Evolutionary conservation across 768 basidiomycete genomes (phyloP).

Genomic region (Hemileccinum impolitum): DNA sequence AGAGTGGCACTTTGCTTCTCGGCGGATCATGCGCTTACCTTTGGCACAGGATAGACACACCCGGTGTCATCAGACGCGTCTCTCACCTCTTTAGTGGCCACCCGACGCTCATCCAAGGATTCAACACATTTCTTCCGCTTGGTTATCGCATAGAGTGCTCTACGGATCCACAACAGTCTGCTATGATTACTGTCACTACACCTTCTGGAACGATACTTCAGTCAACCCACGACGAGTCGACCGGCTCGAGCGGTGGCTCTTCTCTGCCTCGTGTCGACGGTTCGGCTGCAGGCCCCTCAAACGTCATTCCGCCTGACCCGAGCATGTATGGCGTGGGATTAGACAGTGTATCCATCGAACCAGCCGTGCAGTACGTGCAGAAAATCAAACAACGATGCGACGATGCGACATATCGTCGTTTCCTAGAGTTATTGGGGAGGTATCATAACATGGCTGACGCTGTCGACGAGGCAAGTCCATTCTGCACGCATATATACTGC

Average conservation of each 20-base stretch:
- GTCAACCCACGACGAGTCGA: conserved; percentile 45
- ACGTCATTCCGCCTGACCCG: conserved; percentile 17
- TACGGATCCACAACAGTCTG: conserved; percentile 56
- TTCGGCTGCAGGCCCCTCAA: conserved; percentile 6
- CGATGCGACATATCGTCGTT: conserved; percentile 79
- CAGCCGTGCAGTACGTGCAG: conserved; percentile 92
- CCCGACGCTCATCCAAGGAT: conserved; percentile 89
- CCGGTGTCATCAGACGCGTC: conserved; percentile 94
- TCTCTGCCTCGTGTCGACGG: conserved; percentile 24
- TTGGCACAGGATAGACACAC: conserved; percentile 82
- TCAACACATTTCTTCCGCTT: conserved; percentile 94
- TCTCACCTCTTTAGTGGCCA: conserved; percentile 91
- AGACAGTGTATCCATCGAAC: conserved; percentile 54
- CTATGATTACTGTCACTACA: conserved; percentile 74
- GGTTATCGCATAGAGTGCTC: conserved; percentile 92
- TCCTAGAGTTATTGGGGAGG: conserved; percentile 69
- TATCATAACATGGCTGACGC: conserved; percentile 60
- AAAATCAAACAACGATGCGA: conserved; percentile 96
- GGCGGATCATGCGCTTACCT: background rate
- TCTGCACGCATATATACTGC: conserved; percentile 6
- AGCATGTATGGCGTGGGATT: conserved; percentile 29
- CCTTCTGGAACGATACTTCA: conserved; percentile 64
- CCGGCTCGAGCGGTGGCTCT: conserved; percentile 38
- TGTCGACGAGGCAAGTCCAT: conserved; percentile 51
- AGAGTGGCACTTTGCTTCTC: conserved; percentile 16